Evolutionary conservation across 257 asterid genomes (phyloP).

Genomic region (Lycium barbarum): DNA sequence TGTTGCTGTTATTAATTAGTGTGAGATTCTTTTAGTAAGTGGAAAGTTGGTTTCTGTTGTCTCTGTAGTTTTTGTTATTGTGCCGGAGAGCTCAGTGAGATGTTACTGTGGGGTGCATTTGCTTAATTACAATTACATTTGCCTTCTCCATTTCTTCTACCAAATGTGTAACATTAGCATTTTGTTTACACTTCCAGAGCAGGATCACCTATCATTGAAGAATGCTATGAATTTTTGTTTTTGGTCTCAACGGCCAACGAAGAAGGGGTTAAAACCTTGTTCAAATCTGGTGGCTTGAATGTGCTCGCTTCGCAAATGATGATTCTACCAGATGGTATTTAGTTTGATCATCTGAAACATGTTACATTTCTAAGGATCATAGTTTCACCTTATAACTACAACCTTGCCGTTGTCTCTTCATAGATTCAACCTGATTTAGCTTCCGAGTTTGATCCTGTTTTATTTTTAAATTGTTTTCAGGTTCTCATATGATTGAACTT

Average conservation of each 20-base stretch:
- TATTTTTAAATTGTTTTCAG: constrained; percentile 43
- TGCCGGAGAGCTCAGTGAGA: background rate
- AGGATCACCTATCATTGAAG: constrained; percentile 56
- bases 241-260: constrained; percentile 66
- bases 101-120: constrained; percentile 10
- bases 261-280: constrained; percentile 59
- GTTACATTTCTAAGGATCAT: constrained; percentile 19
- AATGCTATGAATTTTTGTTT: constrained; percentile 76
- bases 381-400: background rate
- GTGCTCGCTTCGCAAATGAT: constrained; percentile 69
- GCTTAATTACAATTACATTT: constrained; percentile 6
- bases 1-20: constrained; percentile 11
- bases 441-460: background rate
- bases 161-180: constrained; percentile 28
- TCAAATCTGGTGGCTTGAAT: constrained; percentile 65
- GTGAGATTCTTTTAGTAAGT: constrained; percentile 8
- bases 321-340: constrained; percentile 67
- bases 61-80: background rate
- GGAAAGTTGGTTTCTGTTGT: background rate
- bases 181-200: constrained; percentile 54
- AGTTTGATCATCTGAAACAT: constrained; percentile 21
- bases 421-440: constrained; percentile 24
- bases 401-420: constrained; percentile 16
- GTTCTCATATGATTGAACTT: constrained; percentile 66
- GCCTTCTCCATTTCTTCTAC: background rate